Evolutionary conservation across 1,139 yeast species (phyloP).

Genomic region (Suhomyces atakaporum): DNA sequence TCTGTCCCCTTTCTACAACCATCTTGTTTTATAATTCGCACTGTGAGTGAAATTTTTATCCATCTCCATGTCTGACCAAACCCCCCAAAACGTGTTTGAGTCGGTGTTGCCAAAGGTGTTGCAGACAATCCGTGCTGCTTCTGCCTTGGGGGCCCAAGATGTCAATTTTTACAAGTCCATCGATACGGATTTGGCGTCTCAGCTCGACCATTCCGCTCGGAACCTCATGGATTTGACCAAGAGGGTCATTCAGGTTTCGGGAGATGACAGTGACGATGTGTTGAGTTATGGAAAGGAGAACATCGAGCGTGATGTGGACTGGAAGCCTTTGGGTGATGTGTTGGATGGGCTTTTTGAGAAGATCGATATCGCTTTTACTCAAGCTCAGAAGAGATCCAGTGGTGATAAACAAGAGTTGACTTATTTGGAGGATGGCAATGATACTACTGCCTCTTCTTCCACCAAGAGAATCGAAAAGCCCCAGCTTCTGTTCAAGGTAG

Average conservation of each 20-base stretch:
- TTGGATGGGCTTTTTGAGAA: conserved; percentile 77
- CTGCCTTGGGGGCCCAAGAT: conserved; percentile 78
- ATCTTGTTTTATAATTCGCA: too few species aligned
- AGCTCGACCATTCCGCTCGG: conserved; percentile 45
- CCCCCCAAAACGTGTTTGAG: conserved; percentile 19
- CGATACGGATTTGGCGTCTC: conserved; percentile 51
- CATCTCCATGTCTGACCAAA: conserved; percentile 3
- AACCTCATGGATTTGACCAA: conserved; percentile 56
- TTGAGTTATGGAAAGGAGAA: conserved; percentile 41
- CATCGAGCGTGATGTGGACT: conserved; percentile 36
- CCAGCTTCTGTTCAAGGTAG: conserved; percentile 58
- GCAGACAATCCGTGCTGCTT: conserved; percentile 65
- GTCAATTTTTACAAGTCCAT: conserved; percentile 70
- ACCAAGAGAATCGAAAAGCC: conserved; percentile 63
- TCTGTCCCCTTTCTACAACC: too few species aligned
- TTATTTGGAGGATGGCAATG: conserved; percentile 48
- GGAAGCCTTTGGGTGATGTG: conserved; percentile 64
- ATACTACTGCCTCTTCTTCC: conserved; percentile 19
- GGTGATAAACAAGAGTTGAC: conserved; percentile 27
- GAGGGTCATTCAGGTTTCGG: conserved; percentile 43
- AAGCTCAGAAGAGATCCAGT: conserved; percentile 23
- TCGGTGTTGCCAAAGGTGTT: conserved; percentile 46
- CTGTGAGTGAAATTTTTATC: conserved; percentile 7
- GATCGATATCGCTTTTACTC: conserved; percentile 56
- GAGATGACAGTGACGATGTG: conserved; percentile 32